Evolutionary conservation across 106 monocot species (phyloP), one percentile per base, ranked within the genome.

Genomic region (Acanthochlamys bracteata): DNA sequence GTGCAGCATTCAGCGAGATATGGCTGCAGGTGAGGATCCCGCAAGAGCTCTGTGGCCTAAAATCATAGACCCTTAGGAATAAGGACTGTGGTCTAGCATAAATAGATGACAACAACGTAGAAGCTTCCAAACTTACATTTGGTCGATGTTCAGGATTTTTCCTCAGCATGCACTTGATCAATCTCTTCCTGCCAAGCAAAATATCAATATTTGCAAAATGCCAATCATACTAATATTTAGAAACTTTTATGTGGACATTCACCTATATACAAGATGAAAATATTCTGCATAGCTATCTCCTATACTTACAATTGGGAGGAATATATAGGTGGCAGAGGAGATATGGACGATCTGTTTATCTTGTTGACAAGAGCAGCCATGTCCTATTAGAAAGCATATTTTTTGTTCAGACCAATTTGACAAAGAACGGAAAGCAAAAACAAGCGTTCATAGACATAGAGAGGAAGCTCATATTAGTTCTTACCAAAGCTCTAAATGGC

Each of bases 121-220:
- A 0, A n/a, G 12, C 12, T 24, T 61, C 24, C 42, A 15, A 45
- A 82, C 89, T 83, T 65, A 93, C 89, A 55, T 78, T 81, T 39
- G 93, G 93, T 76, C 93, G 83, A 54, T 86, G 83, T 68, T 93
- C 93, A 73, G 93, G 93, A 53, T 93, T 93, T 63, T 93, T 93
- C 33, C 93, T 89, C 42, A 93, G 69, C 93, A 89, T 93, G 54
- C 73, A 70, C 66, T 89, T 93, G 66, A 93, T 86, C 78, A 93
- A 54, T 55, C 86, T 64, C 68, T 93, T 93, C 74, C 93, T 93
- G 78, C 39, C 12, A 59, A 41, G 21, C 17, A 21, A 6, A 59
- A 76, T 70, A 55, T n/a, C n/a, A n/a, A n/a, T n/a, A n/a, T n/a
- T n/a, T n/a, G n/a, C n/a, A n/a, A n/a, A n/a, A n/a, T n/a, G n/a